Evolutionary conservation across 192 early-diverging fungal species (phyloP).

Genomic region (Coemansia sp.): DNA sequence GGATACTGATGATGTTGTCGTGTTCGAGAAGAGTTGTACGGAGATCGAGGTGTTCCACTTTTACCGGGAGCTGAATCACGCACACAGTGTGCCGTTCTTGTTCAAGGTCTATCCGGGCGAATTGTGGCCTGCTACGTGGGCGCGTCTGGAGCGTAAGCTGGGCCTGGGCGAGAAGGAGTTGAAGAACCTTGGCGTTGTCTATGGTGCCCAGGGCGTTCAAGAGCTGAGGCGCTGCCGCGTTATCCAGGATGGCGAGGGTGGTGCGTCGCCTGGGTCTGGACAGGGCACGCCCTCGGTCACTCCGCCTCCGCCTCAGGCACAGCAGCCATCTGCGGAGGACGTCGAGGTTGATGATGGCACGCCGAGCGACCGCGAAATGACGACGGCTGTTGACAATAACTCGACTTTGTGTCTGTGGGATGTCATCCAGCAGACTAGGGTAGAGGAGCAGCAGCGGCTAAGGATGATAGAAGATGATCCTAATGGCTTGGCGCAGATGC

Average conservation of each 20-base stretch:
- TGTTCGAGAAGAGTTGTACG: slow-evolving; percentile 19
- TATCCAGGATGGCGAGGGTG: slow-evolving; percentile 25
- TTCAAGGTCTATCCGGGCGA: slow-evolving; percentile 73
- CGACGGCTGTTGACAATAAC: background rate
- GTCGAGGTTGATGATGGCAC: background rate
- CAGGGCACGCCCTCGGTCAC: slow-evolving; percentile 18
- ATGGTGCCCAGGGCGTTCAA: slow-evolving; percentile 17
- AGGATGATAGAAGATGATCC: slow-evolving; percentile 5
- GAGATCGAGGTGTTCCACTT: slow-evolving; percentile 80
- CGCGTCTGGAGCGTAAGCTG: slow-evolving; percentile 67
- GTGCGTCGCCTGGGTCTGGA: slow-evolving; percentile 18
- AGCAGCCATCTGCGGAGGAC: background rate
- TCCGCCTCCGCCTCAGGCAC: slow-evolving; percentile 13
- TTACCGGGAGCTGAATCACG: slow-evolving; percentile 64
- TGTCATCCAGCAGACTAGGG: slow-evolving; percentile 20
- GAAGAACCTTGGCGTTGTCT: slow-evolving; percentile 44
- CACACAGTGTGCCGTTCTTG: slow-evolving; percentile 85
- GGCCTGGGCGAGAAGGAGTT: slow-evolving; percentile 88
- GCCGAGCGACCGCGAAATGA: background rate
- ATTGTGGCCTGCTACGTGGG: slow-evolving; percentile 68
- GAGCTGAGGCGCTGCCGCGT: slow-evolving; percentile 25
- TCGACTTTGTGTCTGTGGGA: slow-evolving; percentile 41
- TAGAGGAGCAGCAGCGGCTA: slow-evolving; percentile 8
- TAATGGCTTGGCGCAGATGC: slow-evolving; percentile 3
- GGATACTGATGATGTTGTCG: slow-evolving; percentile 54